Base-by-base conservation (phyloP, 1,139 yeast species). In the Candida mesenterica region DNA sequence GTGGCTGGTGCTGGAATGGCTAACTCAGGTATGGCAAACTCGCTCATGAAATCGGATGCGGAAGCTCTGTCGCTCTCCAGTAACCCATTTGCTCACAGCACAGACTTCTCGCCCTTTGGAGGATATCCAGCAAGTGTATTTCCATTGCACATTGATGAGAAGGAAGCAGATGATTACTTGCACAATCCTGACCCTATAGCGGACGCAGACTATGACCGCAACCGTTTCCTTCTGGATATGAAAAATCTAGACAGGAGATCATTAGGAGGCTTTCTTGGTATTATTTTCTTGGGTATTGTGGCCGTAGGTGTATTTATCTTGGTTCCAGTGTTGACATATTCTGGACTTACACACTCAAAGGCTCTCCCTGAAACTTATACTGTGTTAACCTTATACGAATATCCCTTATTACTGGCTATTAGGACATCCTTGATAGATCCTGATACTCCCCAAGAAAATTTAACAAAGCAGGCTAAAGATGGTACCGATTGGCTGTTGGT, bases 101-200 rank as follows among this genome's bases (percentile, higher is more conserved):
- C 47, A 9, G 58, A 53, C 31, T 53, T 50, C 32, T 43, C 49
- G 22, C 64, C 64, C 10, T 59, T 59, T 42, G 62, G 64, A 10
- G 64, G 64, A 10, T 59, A 57, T 37, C 64, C 64, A 2, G 61
- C 62, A 8, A 46, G 50, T 31, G 52, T 51, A 31, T 59, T 59
- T 40, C 62, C 62, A 3, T 49, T 59, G 12, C 58, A 57, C 37
- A 53, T 58, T 10, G 59, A 57, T 31, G 62, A 59, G 36, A 55
- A 55, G 41, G 64, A 59, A 39, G 55, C 58, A 4, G 64, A 58
- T 34, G 64, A 59, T 34, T 52, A 57, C 37, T 43, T 59, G 19
- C 64, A 59, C 40, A 59, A 59, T 41, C 64, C 64, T 6, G 64
- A 58, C 35, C 62, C 62, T 8, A 46, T 57, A 9, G 57, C 57